Conservation (phyloP, 2,329 filamentous ascomycete species). For the Sporothrix curviconia region DNA sequence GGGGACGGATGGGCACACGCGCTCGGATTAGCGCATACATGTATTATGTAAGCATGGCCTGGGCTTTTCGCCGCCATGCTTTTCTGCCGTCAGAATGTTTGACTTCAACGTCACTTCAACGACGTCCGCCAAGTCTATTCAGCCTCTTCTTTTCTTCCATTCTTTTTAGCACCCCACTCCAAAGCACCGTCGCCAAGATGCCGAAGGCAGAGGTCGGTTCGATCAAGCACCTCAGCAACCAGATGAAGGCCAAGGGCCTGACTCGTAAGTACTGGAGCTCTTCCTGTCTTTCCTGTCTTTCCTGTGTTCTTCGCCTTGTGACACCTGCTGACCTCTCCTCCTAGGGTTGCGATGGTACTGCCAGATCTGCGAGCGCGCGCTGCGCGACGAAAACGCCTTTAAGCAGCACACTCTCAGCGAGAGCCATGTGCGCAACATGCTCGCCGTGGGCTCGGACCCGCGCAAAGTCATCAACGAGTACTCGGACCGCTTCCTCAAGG, state of each 20-base stretch:
- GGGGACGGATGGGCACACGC: not conserved
- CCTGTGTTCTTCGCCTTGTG: not conserved
- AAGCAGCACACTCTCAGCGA: conserved; percentile 83
- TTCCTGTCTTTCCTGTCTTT: not conserved
- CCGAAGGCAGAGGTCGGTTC: conserved; percentile 86
- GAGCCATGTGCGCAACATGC: conserved; percentile 82
- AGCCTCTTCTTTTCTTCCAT: not conserved
- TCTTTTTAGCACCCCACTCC: not conserved
- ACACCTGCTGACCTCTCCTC: conserved; percentile 25
- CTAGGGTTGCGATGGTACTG: conserved; percentile 89
- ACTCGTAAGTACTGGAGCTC: conserved; percentile 18
- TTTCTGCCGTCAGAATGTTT: conserved; percentile 1
- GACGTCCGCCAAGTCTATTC: not conserved
- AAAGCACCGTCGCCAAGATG: conserved; percentile 47
- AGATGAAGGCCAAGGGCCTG: conserved; percentile 71
- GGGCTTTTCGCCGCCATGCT: not conserved
- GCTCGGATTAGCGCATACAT: not conserved
- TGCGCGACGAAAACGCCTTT: conserved; percentile 78
- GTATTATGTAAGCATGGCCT: too few relatives aligned
- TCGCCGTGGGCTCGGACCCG: conserved; percentile 79
- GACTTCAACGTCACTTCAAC: not conserved
- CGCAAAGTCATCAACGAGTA: conserved; percentile 78
- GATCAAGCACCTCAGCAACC: conserved; percentile 85
- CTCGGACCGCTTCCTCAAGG: conserved; percentile 68
- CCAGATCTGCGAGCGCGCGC: conserved; percentile 69